Evolutionary conservation across 106 monocot genomes (phyloP).

Genomic region (Agapanthus africanus): DNA sequence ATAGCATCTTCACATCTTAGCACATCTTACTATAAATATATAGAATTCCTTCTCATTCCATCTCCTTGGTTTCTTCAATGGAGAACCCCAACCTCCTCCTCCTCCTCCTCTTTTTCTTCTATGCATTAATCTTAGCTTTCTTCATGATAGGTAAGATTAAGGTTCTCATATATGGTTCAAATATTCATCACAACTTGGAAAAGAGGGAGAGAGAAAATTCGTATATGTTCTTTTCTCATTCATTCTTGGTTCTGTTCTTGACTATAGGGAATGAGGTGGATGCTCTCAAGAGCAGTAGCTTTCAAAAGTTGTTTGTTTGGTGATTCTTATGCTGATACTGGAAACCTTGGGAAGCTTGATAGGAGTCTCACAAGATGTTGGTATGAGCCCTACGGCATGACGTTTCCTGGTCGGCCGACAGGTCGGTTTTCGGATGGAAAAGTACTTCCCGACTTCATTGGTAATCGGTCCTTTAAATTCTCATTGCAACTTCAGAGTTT

Average conservation of each 20-base stretch:
- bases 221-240: no score
- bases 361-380: conserved; percentile 17
- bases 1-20: no score
- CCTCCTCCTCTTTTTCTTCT: not conserved
- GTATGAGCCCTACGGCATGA: conserved; percentile 33
- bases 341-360: conserved; percentile 31
- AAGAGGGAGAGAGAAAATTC: no score
- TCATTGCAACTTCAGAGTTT: no score
- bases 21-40: no score
- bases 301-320: conserved; percentile 35
- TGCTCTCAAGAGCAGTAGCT: not conserved
- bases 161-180: not conserved
- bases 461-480: no score
- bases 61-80: not conserved
- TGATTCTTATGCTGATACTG: conserved; percentile 45
- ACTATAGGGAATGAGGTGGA: not conserved
- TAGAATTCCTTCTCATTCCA: no score
- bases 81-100: not conserved
- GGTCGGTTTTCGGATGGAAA: conserved; percentile 48
- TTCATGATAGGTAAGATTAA: not conserved
- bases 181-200: not conserved
- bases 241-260: no score
- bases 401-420: conserved; percentile 23
- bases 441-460: conserved; percentile 33
- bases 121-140: not conserved